Base-by-base conservation (phyloP, 2,329 filamentous ascomycete species). In the Cladosporium oxysporum region DNA sequence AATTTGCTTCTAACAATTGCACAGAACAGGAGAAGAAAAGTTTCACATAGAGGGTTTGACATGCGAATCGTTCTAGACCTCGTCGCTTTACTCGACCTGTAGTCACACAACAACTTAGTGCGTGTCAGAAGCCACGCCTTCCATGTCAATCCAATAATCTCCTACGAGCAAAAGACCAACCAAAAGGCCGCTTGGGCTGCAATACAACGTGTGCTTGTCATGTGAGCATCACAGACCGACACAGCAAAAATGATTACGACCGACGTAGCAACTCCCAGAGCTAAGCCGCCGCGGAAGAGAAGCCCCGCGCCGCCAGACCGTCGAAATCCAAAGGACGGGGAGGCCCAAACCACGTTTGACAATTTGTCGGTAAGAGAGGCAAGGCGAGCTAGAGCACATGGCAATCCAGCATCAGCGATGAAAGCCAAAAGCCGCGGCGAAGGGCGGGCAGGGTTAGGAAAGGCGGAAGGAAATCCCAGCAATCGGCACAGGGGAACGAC, bases 281-380 rank as follows among this genome's bases (percentile, higher is more conserved):
- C 33, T 59, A 31, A n/a, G 52, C 52, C 37, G 57, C 23, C 37
- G 57, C 35, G 57, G 57, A 59, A 41, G 35, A 37, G 52, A n/a
- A 41, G 23, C 57, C 21, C 26, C 57, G 18, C 37, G 33, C 57
- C 57, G 57, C 26, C 21, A 44, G 33, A 28, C 55, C 35, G 23
- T 28, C 12, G 35, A 41, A 33, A 26, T 29, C 12, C 50, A 12
- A 28, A 35, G 33, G 33, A n/a, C 16, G 26, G 26, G 31, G 28
- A 33, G 14, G n/a, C 31, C 52, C 52, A 55, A 55, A 55, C 28
- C 28, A 18, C 16, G 52, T 33, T 49, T 18, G 28, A 61, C n/a
- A 28, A 23, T 49, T 60, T 21, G 58, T 60, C 58, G 58, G 58
- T 60, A 61, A 61, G 55, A 58, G 55, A 33, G 23, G 11, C 18